A percentile compares a stretch with the other conserved stretches of the same genome.
These are phyloP conservation scores for Porcisia deanei DNA, from an alignment of 208 protist species.

Conservation along the genomic window DNA sequence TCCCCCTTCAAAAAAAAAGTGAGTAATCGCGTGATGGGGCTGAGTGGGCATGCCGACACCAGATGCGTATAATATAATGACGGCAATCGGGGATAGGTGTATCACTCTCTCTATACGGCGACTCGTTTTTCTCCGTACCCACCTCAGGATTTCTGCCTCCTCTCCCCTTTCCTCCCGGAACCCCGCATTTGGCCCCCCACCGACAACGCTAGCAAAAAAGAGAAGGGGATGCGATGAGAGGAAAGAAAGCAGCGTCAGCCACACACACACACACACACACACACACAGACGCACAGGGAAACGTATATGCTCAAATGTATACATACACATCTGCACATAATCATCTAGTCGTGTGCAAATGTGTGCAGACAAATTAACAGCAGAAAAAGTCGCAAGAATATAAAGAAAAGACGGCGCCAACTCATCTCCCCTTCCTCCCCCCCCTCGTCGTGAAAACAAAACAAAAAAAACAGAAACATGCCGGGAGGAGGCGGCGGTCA, in stretches of 20 bases:
- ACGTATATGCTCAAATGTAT: conserved; percentile 2
- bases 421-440: not conserved
- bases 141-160: too few relatives aligned
- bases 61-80: too few relatives aligned
- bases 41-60: not conserved
- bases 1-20: not conserved
- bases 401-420: not conserved
- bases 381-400: not conserved
- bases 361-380: not conserved
- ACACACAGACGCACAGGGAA: not conserved
- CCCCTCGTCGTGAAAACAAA: not conserved
- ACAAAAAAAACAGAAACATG: not conserved
- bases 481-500: not conserved
- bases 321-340: not conserved
- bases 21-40: not conserved
- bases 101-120: too few relatives aligned
- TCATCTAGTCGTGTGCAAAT: not conserved
- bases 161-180: too few relatives aligned
- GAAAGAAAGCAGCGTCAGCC: not conserved
- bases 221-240: conserved; percentile 2
- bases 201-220: not conserved
- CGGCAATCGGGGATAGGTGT: too few relatives aligned
- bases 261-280: conserved; percentile 5
- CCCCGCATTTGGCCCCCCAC: too few relatives aligned
- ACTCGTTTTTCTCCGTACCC: too few relatives aligned